These are phyloP conservation scores for Colletotrichum tabaci DNA, from an alignment of 2,329 filamentous ascomycete genomes.

Conservation along the genomic window DNA sequence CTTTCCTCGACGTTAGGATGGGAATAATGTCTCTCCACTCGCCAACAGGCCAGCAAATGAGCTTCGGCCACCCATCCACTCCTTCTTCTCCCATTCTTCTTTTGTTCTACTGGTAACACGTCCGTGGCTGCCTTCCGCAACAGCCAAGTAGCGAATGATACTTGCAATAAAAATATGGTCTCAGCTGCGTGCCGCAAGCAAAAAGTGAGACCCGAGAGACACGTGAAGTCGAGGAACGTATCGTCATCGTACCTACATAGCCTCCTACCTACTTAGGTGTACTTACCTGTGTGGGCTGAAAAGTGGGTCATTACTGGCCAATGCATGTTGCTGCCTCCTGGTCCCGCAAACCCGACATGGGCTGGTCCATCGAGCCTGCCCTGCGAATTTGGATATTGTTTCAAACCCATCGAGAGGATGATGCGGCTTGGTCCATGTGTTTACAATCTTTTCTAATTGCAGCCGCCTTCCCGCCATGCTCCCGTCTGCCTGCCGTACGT, in stretches of 20 bases:
- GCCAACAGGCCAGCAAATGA: not conserved
- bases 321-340: not conserved
- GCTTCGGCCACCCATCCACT: constrained; percentile 15
- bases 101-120: not conserved
- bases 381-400: constrained; percentile 32
- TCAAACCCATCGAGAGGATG: constrained; percentile 27
- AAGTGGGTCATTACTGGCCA: not conserved
- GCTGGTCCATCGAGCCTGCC: constrained; percentile 18
- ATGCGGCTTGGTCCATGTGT: constrained; percentile 7
- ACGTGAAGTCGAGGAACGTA: not conserved
- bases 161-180: not conserved
- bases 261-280: not conserved
- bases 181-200: not conserved
- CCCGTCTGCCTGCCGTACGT: not conserved
- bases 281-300: not conserved
- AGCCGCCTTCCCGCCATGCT: constrained; percentile 4
- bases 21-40: not conserved
- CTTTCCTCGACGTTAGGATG: not conserved
- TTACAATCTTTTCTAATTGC: not conserved
- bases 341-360: constrained; percentile 3
- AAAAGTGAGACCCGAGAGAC: not conserved
- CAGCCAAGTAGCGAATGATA: not conserved
- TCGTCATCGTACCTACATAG: too few relatives aligned
- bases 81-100: constrained; percentile 5
- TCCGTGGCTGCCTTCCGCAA: not conserved